Evolutionary conservation across 129 eudicot genomes (phyloP).

Genomic region (Flaveria ramosissima): DNA sequence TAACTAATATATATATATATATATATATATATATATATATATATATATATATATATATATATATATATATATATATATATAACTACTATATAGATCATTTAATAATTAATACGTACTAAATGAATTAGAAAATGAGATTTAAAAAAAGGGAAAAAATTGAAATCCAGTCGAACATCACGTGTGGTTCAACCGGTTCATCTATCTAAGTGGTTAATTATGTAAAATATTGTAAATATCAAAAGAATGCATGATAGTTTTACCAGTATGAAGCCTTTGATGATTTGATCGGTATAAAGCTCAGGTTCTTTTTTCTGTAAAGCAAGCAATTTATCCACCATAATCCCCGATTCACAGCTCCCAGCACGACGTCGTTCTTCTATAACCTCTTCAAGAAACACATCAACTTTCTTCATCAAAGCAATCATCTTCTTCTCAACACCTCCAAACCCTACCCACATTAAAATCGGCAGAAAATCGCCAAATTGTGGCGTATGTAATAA

Average conservation of each 20-base stretch:
- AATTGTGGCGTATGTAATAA: constrained; percentile 25
- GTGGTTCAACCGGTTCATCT: too few species aligned
- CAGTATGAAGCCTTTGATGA: constrained; percentile 44
- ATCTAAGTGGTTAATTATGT: too few species aligned
- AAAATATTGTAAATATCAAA: neutral
- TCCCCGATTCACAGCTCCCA: neutral
- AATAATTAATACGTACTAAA: too few species aligned
- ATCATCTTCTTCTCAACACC: constrained; percentile 35
- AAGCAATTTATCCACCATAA: constrained; percentile 46
- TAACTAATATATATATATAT: too few species aligned
- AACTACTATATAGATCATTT: too few species aligned
- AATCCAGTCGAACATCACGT: too few species aligned
- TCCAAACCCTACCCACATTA: constrained; percentile 43
- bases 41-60: too few species aligned
- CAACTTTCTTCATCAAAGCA: constrained; percentile 27
- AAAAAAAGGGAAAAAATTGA: too few species aligned
- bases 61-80: too few species aligned
- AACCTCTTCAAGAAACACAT: constrained; percentile 43
- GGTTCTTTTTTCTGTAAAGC: constrained; percentile 50
- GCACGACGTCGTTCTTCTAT: constrained; percentile 29
- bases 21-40: too few species aligned
- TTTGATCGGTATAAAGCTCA: constrained; percentile 44
- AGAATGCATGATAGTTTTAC: constrained; percentile 11
- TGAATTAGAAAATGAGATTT: too few species aligned
- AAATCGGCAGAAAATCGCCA: constrained; percentile 43